Evolutionary conservation across 2,329 filamentous ascomycete genomes (phyloP).

Genomic region (Chaetothyriales sp.): DNA sequence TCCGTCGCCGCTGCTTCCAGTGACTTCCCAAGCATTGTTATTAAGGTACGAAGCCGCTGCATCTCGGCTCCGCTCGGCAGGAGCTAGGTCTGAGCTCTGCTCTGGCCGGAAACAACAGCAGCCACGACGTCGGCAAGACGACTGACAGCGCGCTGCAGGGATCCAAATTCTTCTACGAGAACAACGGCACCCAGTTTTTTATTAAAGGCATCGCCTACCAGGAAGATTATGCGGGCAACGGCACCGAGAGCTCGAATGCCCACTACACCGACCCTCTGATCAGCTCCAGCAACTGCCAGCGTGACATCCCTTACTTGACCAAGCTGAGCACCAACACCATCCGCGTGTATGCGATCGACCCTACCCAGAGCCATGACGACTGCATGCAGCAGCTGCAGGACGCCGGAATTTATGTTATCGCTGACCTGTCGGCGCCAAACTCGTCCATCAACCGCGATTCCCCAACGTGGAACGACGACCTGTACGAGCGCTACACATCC

Average conservation of each 20-base stretch:
- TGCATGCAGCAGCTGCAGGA: constrained; percentile 76
- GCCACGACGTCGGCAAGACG: background rate
- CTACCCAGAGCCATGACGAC: constrained; percentile 55
- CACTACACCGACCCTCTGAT: constrained; percentile 72
- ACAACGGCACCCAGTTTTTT: constrained; percentile 65
- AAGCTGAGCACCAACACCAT: constrained; percentile 80
- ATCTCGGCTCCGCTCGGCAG: background rate
- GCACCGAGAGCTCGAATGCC: constrained; percentile 19
- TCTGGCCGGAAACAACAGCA: no score
- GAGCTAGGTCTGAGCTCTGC: background rate
- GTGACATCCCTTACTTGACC: constrained; percentile 69
- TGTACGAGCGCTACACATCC: constrained; percentile 65
- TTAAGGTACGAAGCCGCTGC: constrained; percentile 41
- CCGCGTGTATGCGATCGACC: constrained; percentile 86
- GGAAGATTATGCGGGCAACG: constrained; percentile 42
- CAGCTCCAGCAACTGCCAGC: constrained; percentile 54
- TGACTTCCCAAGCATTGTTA: constrained; percentile 41
- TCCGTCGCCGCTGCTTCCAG: constrained; percentile 8
- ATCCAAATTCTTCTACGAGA: constrained; percentile 79
- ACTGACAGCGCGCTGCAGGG: constrained; percentile 34
- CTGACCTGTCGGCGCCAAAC: constrained; percentile 70
- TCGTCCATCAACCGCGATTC: constrained; percentile 71
- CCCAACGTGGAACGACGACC: constrained; percentile 61
- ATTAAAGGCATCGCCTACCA: constrained; percentile 95
- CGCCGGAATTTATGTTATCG: constrained; percentile 87